Percentiles rank a stretch among this genome's conserved stretches.
These are phyloP conservation scores for Vairimorpha ceranae DNA, from an alignment of 371 early-diverging fungal genomes.

Conservation along the genomic window DNA sequence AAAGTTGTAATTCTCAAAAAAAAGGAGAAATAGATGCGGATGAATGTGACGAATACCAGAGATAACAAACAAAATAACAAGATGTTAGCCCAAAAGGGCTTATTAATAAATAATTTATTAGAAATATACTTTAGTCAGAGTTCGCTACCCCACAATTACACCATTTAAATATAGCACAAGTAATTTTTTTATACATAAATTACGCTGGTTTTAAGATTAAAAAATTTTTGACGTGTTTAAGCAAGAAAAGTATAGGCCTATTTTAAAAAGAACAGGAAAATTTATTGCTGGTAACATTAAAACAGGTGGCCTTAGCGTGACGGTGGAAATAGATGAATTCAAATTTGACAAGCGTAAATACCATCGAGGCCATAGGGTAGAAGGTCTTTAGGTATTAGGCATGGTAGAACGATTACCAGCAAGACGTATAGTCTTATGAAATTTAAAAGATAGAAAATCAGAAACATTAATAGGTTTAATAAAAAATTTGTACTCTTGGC, in stretches of 20 bases:
- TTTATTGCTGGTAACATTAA: not conserved
- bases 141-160: too few relatives aligned
- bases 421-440: not conserved
- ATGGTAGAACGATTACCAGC: not conserved
- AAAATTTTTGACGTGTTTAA: not conserved
- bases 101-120: too few relatives aligned
- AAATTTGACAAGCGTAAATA: not conserved
- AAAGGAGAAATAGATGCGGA: too few relatives aligned
- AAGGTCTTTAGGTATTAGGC: not conserved
- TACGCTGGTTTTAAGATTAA: not conserved
- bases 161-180: not conserved
- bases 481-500: not conserved
- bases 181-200: not conserved
- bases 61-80: too few relatives aligned
- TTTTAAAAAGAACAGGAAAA: not conserved
- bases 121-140: too few relatives aligned
- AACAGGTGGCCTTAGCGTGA: not conserved
- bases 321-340: not conserved
- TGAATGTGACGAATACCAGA: too few relatives aligned
- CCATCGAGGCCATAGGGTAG: not conserved
- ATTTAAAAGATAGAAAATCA: not conserved
- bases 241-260: not conserved
- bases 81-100: too few relatives aligned
- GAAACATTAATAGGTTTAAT: not conserved
- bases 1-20: too few relatives aligned